A percentile compares a stretch with the other conserved stretches of the same genome.
phyloP scores from a whole-genome alignment of 108 stramenopile genomes.

The Aurantiochytrium sp. region DNA sequence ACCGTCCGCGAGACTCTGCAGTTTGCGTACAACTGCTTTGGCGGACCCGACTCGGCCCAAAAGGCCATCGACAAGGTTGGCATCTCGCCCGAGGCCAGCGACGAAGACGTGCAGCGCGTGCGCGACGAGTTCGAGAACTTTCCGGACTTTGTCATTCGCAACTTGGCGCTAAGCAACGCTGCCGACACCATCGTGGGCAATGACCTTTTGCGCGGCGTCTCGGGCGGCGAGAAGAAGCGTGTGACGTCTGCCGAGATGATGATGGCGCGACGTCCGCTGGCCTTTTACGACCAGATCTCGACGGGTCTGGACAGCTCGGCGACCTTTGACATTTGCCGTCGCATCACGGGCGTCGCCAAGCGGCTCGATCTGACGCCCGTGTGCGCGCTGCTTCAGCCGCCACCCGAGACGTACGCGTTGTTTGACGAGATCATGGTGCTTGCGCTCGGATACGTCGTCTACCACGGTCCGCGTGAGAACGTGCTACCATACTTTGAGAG shows the following conservation, averaged over 20 bases:
- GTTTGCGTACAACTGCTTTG: conserved; percentile 7
- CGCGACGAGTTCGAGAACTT: background rate
- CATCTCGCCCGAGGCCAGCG: background rate
- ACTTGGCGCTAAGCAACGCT: conserved; percentile 42
- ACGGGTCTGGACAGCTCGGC: conserved; percentile 71
- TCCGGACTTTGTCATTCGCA: conserved; percentile 41
- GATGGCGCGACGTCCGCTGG: conserved; percentile 26
- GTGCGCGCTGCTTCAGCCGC: conserved; percentile 74
- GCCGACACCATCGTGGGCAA: conserved; percentile 53
- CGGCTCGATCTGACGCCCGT: conserved; percentile 35
- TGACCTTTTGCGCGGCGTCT: conserved; percentile 64
- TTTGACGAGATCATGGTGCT: conserved; percentile 81
- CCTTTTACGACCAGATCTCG: conserved; percentile 59
- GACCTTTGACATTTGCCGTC: conserved; percentile 64
- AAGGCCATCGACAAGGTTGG: background rate
- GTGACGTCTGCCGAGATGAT: conserved; percentile 76
- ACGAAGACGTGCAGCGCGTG: background rate
- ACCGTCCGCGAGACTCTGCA: conserved; percentile 27
- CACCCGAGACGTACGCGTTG: conserved; percentile 75
- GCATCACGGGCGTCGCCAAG: conserved; percentile 36
- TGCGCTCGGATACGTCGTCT: conserved; percentile 65
- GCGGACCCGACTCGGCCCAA: background rate
- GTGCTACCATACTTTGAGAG: conserved; percentile 54
- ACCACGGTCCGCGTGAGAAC: conserved; percentile 64
- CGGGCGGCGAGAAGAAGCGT: conserved; percentile 76